Base-by-base conservation (phyloP, 1,284 basidiomycete species). In the Agroathelia rolfsii region DNA sequence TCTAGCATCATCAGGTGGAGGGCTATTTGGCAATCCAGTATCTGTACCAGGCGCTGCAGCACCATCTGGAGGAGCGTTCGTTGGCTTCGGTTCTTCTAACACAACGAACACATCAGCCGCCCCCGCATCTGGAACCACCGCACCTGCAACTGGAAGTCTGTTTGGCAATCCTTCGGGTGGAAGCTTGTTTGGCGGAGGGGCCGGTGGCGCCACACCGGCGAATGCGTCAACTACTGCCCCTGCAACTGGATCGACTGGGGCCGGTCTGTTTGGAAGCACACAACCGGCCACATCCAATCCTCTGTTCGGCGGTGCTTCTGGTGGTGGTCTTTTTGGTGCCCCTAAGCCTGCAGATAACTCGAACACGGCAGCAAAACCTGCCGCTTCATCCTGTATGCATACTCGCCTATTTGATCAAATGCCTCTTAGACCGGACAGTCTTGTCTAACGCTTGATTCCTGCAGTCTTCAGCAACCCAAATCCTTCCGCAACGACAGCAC, bases 331-430 rank as follows among this genome's bases (percentile, higher is more conserved):
- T 8, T 37, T 36, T 28, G 36, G 35, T 13, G 24, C 28, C 7
- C 15, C 26, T 3, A 52, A 45, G 27, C 45, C 43, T 21, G 43
- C 42, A 4, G 46, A 44, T 9, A 40, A 46, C 21, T 19, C 32
- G 5, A 32, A 34, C 13, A 29, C 15, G 6, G 34, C 39, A 12
- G 32, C 42, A 4, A 45, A 43, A n/a, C 39, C 46, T 24, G 33
- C 45, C 7, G 30, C 40, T 14, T 28, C 45, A 11, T 20, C 33
- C 30, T 34, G 45, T 45, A 32, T 24, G 42, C 19, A 26, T 22
- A 22, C 23, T 18, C 24, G 36, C 9, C 8, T 23, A 45, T 5
- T 49, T 47, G 19, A 39, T 37, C 11, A 30, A 32, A 21, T 29
- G 42, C 12, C 26, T 22, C 9, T 17, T 9, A 11, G 10, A 28